Conservation (phyloP, 805 yeast species). For the Priceomyces castillae region DNA sequence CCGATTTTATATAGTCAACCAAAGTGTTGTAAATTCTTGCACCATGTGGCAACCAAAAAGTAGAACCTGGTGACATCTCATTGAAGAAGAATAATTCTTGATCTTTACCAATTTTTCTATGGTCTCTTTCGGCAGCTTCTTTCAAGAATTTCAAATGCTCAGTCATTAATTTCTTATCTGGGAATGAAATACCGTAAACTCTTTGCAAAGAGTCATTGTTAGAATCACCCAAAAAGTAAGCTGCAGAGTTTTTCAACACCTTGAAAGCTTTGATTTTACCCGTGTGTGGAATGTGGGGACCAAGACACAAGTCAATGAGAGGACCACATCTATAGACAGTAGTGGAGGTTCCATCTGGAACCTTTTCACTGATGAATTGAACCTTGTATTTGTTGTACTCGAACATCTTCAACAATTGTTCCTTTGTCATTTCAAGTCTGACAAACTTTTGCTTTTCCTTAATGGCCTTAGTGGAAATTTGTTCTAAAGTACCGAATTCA, state of each 20-base stretch:
- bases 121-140: constrained; percentile 95
- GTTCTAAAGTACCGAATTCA: constrained; percentile 82
- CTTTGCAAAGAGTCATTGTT: constrained; percentile 94
- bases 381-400: constrained; percentile 94
- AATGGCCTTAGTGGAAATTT: constrained; percentile 83
- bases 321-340: constrained; percentile 98
- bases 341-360: constrained; percentile 93
- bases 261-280: constrained; percentile 94
- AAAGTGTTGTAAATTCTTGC: constrained; percentile 92
- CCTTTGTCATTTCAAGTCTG: constrained; percentile 89
- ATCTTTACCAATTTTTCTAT: constrained; percentile 92
- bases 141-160: constrained; percentile 91
- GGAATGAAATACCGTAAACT: constrained; percentile 97
- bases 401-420: constrained; percentile 89
- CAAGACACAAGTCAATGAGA: constrained; percentile 92
- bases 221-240: constrained; percentile 93
- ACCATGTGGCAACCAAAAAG: constrained; percentile 99
- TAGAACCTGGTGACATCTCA: constrained; percentile 96
- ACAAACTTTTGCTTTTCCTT: constrained; percentile 95
- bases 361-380: constrained; percentile 76
- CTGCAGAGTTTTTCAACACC: constrained; percentile 91
- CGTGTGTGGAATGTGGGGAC: constrained; percentile 97
- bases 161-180: constrained; percentile 94
- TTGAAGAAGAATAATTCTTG: constrained; percentile 94
- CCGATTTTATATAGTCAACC: constrained; percentile 72